phyloP scores from a whole-genome alignment of 2,329 filamentous ascomycete genomes.

The Ophiocordyceps unilateralis region DNA sequence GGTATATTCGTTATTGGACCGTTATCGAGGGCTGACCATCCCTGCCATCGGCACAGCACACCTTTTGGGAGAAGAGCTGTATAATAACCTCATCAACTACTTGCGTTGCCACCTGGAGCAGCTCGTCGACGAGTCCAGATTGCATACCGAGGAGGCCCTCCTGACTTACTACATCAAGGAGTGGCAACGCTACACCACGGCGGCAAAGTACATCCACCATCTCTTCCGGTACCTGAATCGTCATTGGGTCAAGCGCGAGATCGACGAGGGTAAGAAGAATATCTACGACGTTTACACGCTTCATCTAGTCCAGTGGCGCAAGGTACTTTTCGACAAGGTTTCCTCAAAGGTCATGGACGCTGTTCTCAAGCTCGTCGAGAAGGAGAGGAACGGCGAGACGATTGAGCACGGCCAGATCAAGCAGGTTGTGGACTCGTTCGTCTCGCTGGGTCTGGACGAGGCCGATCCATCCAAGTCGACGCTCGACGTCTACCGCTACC shows the following conservation, averaged over 20 bases:
- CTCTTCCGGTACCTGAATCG: conserved; percentile 91
- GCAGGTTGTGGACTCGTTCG: conserved; percentile 88
- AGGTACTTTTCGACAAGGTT: conserved; percentile 73
- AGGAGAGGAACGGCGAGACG: conserved; percentile 91
- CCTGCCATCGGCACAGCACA: conserved; percentile 43
- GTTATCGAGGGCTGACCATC: background rate
- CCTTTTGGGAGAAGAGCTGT: conserved; percentile 86
- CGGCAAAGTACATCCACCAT: conserved; percentile 95
- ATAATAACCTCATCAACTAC: conserved; percentile 79
- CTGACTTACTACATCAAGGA: conserved; percentile 89
- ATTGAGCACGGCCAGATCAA: conserved; percentile 97
- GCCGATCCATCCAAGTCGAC: conserved; percentile 86
- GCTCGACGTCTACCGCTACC: conserved; percentile 80
- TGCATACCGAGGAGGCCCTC: conserved; percentile 77
- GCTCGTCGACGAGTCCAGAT: conserved; percentile 55
- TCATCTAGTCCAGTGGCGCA: conserved; percentile 88
- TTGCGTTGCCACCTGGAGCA: conserved; percentile 58
- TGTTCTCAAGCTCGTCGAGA: conserved; percentile 87
- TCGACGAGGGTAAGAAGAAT: conserved; percentile 96
- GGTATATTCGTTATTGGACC: conserved; percentile 2
- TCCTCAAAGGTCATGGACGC: conserved; percentile 85
- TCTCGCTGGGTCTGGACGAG: conserved; percentile 87
- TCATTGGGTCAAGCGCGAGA: conserved; percentile 97
- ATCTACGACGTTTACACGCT: conserved; percentile 97
- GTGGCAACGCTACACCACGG: conserved; percentile 90